Percentiles rank a stretch among this genome's conserved stretches.
Conservation (phyloP, 805 yeast species). For the Wickerhamiella occidentalis region DNA sequence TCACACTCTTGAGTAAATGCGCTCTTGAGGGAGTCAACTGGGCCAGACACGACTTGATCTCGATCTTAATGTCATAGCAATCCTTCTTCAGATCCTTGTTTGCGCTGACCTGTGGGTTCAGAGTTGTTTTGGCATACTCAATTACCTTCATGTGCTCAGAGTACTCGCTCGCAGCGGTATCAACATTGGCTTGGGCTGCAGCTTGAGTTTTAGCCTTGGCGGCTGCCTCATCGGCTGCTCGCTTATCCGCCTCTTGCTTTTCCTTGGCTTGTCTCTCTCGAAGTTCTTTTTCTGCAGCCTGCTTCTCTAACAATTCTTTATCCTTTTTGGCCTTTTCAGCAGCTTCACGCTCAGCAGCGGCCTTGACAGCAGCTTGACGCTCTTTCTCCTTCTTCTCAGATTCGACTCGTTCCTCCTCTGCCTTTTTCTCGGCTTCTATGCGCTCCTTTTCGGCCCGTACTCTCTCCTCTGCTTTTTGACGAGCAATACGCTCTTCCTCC, state of each 20-base stretch:
- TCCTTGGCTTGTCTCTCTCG: conserved; percentile 3
- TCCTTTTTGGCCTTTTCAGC: conserved; percentile 13
- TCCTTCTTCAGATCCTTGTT: conserved; percentile 42
- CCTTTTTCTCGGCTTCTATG: conserved; percentile 15
- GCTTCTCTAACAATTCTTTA: conserved; percentile 20
- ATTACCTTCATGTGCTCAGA: conserved; percentile 25
- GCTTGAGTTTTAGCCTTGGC: background rate
- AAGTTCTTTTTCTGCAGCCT: conserved; percentile 26
- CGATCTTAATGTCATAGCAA: conserved; percentile 53
- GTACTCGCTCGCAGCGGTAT: conserved; percentile 18
- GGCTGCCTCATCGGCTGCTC: conserved; percentile 18
- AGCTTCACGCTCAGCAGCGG: conserved; percentile 6
- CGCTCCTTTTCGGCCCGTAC: conserved; percentile 25
- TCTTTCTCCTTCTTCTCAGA: background rate
- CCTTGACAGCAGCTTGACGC: conserved; percentile 7
- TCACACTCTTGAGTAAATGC: conserved; percentile 38
- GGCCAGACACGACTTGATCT: conserved; percentile 81
- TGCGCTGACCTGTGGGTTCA: conserved; percentile 44
- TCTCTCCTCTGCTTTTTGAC: conserved; percentile 17
- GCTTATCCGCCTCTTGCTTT: conserved; percentile 13
- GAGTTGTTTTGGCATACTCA: conserved; percentile 43
- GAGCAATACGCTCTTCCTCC: conserved; percentile 8
- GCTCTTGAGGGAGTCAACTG: conserved; percentile 63
- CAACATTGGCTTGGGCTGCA: background rate
- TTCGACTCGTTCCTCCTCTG: conserved; percentile 3